These are phyloP conservation scores for Ophiostoma quercus DNA, from an alignment of 2,329 filamentous ascomycete genomes.

Conservation along the genomic window DNA sequence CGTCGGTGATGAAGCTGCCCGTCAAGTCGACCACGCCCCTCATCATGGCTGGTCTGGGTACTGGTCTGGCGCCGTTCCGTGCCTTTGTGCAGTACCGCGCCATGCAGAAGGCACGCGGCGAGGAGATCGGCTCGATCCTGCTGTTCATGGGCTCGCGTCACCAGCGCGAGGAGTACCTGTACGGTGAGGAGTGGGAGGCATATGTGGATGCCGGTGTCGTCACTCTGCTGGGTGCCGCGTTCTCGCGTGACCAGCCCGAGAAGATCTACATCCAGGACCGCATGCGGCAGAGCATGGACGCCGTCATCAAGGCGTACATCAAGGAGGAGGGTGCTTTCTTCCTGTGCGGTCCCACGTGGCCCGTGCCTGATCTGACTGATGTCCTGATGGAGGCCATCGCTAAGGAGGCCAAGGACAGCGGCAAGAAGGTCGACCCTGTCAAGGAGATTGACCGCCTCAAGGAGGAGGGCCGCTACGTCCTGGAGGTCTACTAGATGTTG, in stretches of 20 bases:
- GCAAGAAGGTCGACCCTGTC: slow-evolving; percentile 75
- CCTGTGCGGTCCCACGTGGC: slow-evolving; percentile 96
- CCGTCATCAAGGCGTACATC: slow-evolving; percentile 83
- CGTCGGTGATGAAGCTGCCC: slow-evolving; percentile 98
- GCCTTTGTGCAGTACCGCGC: slow-evolving; percentile 98
- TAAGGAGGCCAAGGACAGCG: slow-evolving; percentile 60
- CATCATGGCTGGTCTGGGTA: slow-evolving; percentile 99
- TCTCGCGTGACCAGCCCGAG: slow-evolving; percentile 92
- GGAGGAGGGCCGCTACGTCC: slow-evolving; percentile 87
- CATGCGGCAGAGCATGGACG: slow-evolving; percentile 80
- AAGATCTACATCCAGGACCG: slow-evolving; percentile 99
- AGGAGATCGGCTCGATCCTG: slow-evolving; percentile 87
- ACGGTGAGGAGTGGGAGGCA: slow-evolving; percentile 98
- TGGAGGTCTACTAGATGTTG: slow-evolving; percentile 75
- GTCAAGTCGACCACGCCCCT: slow-evolving; percentile 79
- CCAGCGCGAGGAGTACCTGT: slow-evolving; percentile 97
- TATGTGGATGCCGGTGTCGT: slow-evolving; percentile 94
- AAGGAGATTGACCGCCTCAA: slow-evolving; percentile 97
- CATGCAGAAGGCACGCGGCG: slow-evolving; percentile 95
- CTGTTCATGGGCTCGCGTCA: slow-evolving; percentile 96
- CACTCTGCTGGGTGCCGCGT: slow-evolving; percentile 86
- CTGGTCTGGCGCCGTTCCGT: slow-evolving; percentile 96
- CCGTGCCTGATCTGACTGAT: slow-evolving; percentile 90
- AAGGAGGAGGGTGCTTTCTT: slow-evolving; percentile 89
- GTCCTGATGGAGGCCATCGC: slow-evolving; percentile 91